Base-by-base conservation (phyloP, 2,329 filamentous ascomycete species). In the Celoporthe dispersa region DNA sequence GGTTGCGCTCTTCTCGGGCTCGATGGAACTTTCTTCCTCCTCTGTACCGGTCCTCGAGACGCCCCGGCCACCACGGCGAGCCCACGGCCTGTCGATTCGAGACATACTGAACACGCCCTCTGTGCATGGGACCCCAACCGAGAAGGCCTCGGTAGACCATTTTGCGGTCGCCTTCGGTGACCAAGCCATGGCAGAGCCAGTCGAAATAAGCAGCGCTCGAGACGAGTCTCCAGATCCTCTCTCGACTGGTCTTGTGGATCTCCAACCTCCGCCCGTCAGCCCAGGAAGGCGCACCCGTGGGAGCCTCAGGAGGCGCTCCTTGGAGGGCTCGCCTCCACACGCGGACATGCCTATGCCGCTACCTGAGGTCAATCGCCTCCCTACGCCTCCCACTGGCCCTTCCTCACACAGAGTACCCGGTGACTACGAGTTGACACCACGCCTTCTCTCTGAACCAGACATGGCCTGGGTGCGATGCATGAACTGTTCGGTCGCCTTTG, bases 401-500 rank as follows among this genome's bases (percentile, higher is more conserved):
- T n/a, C 9, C 75, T 78, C 1, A 76, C 64, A 78, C 12, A 90
- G 92, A 41, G 81, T 84, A 0, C 91, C 91, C 0, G 92, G 92
- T 0, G 93, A 96, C 80, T 98, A 98, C 80, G 91, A 93, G 39
- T 88, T 95, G 28, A 97, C 94, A 0, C 86, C 90, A 0, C 84
- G 91, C 16, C 85, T 98, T 0, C 88, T 98, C 0, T 89, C 90
- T 0, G 91, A 94, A 72, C 90, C 91, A 0, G 84, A 82, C 84
- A 94, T 84, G 84, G 94, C 85, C 77, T 98, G 94, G 95, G 92
- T 97, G 60, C 89, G 94, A 73, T 99, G 96, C 81, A 92, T 90
- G 66, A 94, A 92, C 35, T 99, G 96, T 81, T 87, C 88, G 64
- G 86, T 87, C 0, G 89, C 91, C 71, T 99, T 98, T 78, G 91